These are phyloP conservation scores for Saccharomyces hybrid DNA, from an alignment of 1,139 yeast species.

Conservation along the genomic window DNA sequence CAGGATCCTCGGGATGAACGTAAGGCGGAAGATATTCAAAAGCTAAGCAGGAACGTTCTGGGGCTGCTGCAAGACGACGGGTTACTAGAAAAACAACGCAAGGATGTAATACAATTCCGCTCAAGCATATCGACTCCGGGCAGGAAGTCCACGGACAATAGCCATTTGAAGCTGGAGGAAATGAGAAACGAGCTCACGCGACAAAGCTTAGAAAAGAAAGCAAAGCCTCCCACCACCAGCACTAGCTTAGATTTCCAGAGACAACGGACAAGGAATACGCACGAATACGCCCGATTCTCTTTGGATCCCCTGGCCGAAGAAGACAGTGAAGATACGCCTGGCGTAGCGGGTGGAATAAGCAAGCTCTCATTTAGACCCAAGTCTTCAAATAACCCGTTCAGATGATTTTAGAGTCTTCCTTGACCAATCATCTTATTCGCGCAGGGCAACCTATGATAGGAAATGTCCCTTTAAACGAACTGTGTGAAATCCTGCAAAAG, in stretches of 20 bases:
- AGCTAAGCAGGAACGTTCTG: conserved; percentile 16
- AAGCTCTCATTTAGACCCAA: not conserved
- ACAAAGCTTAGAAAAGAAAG: not conserved
- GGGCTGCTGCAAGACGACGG: conserved; percentile 20
- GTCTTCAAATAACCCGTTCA: not conserved
- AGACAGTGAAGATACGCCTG: conserved; percentile 33
- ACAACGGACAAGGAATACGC: conserved; percentile 7
- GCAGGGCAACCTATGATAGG: not conserved
- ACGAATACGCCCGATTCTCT: conserved; percentile 7
- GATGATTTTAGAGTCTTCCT: not conserved
- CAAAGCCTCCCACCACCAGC: not conserved
- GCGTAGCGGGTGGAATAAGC: not conserved
- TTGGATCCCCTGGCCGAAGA: conserved; percentile 20
- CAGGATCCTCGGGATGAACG: conserved; percentile 14
- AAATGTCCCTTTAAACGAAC: not conserved
- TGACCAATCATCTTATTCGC: not conserved
- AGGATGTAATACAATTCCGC: conserved; percentile 26
- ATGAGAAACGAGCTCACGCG: not conserved
- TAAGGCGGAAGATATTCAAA: conserved; percentile 21
- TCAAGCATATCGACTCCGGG: conserved; percentile 32
- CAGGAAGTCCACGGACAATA: conserved; percentile 29
- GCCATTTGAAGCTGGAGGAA: conserved; percentile 18
- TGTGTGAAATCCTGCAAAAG: not conserved
- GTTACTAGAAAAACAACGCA: conserved; percentile 23
- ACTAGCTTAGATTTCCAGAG: conserved; percentile 1